Base-by-base conservation (phyloP, 1,284 basidiomycete genomes). In the Ganoderma leucocontextum region DNA sequence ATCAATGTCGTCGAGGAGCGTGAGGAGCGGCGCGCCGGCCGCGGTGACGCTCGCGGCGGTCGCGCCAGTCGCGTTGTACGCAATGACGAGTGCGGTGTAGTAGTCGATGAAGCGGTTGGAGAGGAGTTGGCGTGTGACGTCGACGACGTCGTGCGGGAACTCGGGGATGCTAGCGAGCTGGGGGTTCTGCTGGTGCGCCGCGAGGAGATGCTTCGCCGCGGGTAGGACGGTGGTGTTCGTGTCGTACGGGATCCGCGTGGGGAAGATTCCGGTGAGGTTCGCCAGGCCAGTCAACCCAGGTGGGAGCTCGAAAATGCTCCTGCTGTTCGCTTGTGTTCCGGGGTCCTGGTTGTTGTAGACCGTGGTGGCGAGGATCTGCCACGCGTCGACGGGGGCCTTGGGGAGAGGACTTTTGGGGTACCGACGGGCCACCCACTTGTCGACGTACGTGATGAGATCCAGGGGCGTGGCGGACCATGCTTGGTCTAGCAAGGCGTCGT, bases 71-170 rank as follows among this genome's bases (percentile, higher is more conserved):
- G 75, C 44, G 55, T 77, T 78, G 69, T 79, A 84, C n/a, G 71
- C 68, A 7, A 49, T 36, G 42, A 82, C 65, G 62, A 84, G 80
- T 13, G 68, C 62, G 55, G 68, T 67, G 73, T 84, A 84, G 2
- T 70, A 61, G 49, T 76, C 77, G 53, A 81, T 77, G 74, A 84
- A 84, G 38, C 79, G 75, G 74, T 85, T 82, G 10, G 77, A 76
- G 62, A 84, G 78, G 6, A 83, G 75, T 66, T 85, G 83, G 15
- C 83, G 80, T 19, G 82, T 75, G 44, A 82, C 68, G 67, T 85
- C 82, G 33, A 84, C 81, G n/a, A 82, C 75, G 71, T 85, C 83
- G 70, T 82, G 81, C 39, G 67, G 70, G 75, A 82, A 85, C 69
- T 83, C 82, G 0, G 79, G 79, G 2, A 78, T 70, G 0, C 67